Base-by-base conservation (phyloP, 164 flowering plant species). In the Cinnamomum chago region DNA sequence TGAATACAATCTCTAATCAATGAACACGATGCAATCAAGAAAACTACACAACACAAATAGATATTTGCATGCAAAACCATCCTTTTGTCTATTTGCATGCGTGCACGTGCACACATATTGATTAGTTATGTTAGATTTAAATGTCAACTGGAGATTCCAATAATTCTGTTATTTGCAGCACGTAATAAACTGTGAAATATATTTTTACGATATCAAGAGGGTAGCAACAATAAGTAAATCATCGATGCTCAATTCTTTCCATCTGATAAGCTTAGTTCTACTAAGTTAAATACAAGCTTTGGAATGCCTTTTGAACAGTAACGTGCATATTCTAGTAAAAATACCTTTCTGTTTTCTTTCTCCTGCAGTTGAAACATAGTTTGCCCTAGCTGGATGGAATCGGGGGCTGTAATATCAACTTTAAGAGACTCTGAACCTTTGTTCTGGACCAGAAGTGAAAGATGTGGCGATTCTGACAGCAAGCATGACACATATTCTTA, bases 371-470 rank as follows among this genome's bases (percentile, higher is more conserved):
- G 82, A 77, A 91, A 77, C 30, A 77, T 73, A 25, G 67, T 84
- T 70, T 77, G 72, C 79, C 89, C 94, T 14, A 91, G 79, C 23
- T 73, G 73, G 76, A 91, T 92, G 85, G 73, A 85, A 23, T 80
- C 79, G 40, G 96, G 92, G 76, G 89, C 91, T 30, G 83, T 67
- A 77, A 93, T 90, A 9, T 67, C 71, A 50, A 91, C 72, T 20
- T 66, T 74, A 25, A 86, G 83, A 58, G 86, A 77, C 40, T 40
- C 72, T 70, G 85, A 79, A 30, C 89, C 97, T 68, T 83, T 89
- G 83, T 91, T 91, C 81, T 87, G 94, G 78, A 93, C 85, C 76
- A 91, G 75, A 76, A 93, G 92, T 25, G 89, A 89, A 68, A 90
- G 84, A 62, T 82, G 86, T 67, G 92, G 90, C 73, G 93, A 90